Evolutionary conservation across 192 early-diverging fungal species (phyloP).

Genomic region (Entrophospora sp.): DNA sequence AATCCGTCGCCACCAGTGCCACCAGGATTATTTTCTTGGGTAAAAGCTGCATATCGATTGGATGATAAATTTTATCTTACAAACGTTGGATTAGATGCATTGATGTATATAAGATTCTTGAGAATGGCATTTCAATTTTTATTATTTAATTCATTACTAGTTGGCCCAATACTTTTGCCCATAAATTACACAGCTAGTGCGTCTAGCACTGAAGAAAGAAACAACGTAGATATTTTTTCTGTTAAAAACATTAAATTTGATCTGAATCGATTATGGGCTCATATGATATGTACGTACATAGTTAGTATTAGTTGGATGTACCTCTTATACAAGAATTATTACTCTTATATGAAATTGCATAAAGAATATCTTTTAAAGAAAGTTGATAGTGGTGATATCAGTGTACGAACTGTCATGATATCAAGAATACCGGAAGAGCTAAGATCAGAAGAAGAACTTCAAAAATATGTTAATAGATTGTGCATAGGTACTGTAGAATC

Average conservation of each 20-base stretch:
- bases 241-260: slow-evolving; percentile 34
- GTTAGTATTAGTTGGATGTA: slow-evolving; percentile 44
- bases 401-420: slow-evolving; percentile 43
- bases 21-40: slow-evolving; percentile 39
- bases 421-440: slow-evolving; percentile 40
- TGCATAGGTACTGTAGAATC: slow-evolving; percentile 46
- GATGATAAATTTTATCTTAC: slow-evolving; percentile 43
- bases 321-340: slow-evolving; percentile 46
- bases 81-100: slow-evolving; percentile 50
- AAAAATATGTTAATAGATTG: slow-evolving; percentile 43
- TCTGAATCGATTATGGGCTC: slow-evolving; percentile 39
- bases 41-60: slow-evolving; percentile 32
- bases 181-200: slow-evolving; percentile 36
- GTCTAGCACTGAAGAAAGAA: background rate
- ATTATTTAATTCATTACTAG: slow-evolving; percentile 30
- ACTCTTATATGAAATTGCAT: slow-evolving; percentile 44
- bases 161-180: slow-evolving; percentile 39
- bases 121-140: slow-evolving; percentile 49
- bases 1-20: slow-evolving; percentile 43
- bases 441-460: slow-evolving; percentile 39
- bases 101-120: slow-evolving; percentile 55
- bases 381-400: slow-evolving; percentile 30
- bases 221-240: slow-evolving; percentile 26
- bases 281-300: slow-evolving; percentile 39
- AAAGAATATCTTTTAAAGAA: slow-evolving; percentile 31